Evolutionary conservation across 1,284 basidiomycete species (phyloP), one percentile per base, ranked within the genome.

Genomic region (Mycena sp.): DNA sequence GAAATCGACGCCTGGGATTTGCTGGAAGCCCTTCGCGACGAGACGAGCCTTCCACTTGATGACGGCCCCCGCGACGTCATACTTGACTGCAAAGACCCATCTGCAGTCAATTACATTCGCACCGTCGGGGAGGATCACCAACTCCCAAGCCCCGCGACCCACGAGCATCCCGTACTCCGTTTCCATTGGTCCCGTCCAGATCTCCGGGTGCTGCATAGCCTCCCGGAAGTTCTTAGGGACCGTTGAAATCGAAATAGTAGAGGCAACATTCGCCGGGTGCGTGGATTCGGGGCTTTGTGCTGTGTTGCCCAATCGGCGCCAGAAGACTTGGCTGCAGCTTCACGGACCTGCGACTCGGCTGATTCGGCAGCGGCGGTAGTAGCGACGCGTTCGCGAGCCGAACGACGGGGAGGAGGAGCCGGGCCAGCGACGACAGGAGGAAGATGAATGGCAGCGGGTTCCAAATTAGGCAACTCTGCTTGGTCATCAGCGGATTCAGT

Each of bases 101-200:
- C 50, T 61, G 32, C 38, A 23, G 60, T 53, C 60, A 23, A 61
- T 49, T 4, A 61, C 60, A 25, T 61, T 61, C 29, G 52, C 53
- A 6, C 41, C 44, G 6, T 52, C 26, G 40, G 60, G 60, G 4
- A 26, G 40, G 19, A 56, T 37, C 10, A 56, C 53, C 11, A 61
- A 28, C 35, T 29, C 53, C 60, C 60, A 61, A 4, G 29, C 30
- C 35, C 49, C 60, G 4, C 49, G 51, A 30, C 51, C 58, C 7
- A 58, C 60, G 40, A 68, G 59, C 1, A 58, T 53, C 29, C 40
- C 57, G 41, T 62, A 65, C 53, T 68, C 67, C 57, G 65, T 61
- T 40, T 65, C 19, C 30, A 68, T 65, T 11, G 67, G 63, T 19
- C 21, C 23, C 49, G 41, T 38, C 67, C 67, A 68, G 23, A 59